Evolutionary conservation across 2,329 filamentous ascomycete species (phyloP).

Genomic region (Blumeria graminis): DNA sequence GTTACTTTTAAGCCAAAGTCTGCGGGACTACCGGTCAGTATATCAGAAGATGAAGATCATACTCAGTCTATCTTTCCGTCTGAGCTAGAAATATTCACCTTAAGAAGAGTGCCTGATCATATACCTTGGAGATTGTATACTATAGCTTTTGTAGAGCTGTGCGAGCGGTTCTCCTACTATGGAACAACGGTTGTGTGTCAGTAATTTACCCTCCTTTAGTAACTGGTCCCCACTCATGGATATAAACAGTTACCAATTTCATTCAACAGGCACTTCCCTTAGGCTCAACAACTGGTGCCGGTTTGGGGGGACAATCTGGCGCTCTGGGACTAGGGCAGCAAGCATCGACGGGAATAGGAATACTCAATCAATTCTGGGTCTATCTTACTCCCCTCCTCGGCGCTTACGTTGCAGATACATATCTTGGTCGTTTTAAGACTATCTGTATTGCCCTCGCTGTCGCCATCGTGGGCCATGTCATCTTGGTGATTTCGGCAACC

Average conservation of each 20-base stretch:
- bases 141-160: slow-evolving; percentile 37
- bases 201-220: slow-evolving; percentile 10
- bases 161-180: slow-evolving; percentile 38
- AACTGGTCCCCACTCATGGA: neutral
- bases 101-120: slow-evolving; percentile 10
- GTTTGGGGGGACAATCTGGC: slow-evolving; percentile 16
- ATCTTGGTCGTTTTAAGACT: slow-evolving; percentile 40
- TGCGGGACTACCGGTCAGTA: too few species aligned
- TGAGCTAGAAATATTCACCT: slow-evolving; percentile 9
- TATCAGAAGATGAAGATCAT: neutral
- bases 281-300: slow-evolving; percentile 21
- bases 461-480: slow-evolving; percentile 36
- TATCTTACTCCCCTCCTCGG: slow-evolving; percentile 26
- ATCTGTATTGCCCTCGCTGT: slow-evolving; percentile 23
- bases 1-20: too few species aligned
- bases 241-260: slow-evolving; percentile 23
- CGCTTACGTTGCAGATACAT: slow-evolving; percentile 36
- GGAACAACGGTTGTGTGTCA: slow-evolving; percentile 36
- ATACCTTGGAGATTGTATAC: slow-evolving; percentile 17
- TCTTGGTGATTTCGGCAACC: slow-evolving; percentile 37
- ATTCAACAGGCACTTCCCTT: slow-evolving; percentile 24
- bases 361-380: slow-evolving; percentile 26
- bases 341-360: slow-evolving; percentile 23
- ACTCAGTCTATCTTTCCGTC: slow-evolving; percentile 5
- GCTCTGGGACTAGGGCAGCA: slow-evolving; percentile 23